Conservation (phyloP, 2,329 filamentous ascomycete genomes). For the Nectriaceae sp. region DNA sequence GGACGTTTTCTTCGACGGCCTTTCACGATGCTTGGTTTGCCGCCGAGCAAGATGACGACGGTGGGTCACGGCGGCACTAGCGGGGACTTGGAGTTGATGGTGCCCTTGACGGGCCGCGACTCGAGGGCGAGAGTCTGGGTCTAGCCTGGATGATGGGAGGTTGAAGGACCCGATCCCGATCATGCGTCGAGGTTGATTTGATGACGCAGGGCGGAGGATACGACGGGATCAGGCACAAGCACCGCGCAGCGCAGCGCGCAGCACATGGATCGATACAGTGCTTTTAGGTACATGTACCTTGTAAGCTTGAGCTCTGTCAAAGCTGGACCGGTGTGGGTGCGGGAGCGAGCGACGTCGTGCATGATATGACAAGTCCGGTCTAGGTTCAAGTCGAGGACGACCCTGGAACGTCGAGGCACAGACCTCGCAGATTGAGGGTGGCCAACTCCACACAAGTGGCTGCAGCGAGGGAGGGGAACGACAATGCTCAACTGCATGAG, state of each 20-base stretch:
- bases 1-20: constrained; percentile 31
- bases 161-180: too few relatives aligned
- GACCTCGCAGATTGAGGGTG: constrained; percentile 7
- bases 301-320: too few relatives aligned
- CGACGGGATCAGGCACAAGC: neutral
- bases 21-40: constrained; percentile 42
- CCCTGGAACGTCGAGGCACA: constrained; percentile 9
- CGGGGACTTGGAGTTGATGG: constrained; percentile 7
- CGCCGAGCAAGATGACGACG: constrained; percentile 33
- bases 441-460: constrained; percentile 24
- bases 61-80: constrained; percentile 23
- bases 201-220: neutral
- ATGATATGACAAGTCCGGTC: constrained; percentile 13
- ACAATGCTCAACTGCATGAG: constrained; percentile 16
- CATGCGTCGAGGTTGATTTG: too few relatives aligned
- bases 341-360: constrained; percentile 12
- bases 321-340: too few relatives aligned
- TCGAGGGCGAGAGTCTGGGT: too few relatives aligned
- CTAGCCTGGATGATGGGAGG: too few relatives aligned
- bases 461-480: constrained; percentile 17
- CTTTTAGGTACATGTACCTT: too few relatives aligned
- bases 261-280: too few relatives aligned
- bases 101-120: constrained; percentile 10
- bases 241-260: too few relatives aligned
- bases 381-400: too few relatives aligned